Evolutionary conservation across 75 land plant species (phyloP).

Genomic region (Selaginella tamariscina): DNA sequence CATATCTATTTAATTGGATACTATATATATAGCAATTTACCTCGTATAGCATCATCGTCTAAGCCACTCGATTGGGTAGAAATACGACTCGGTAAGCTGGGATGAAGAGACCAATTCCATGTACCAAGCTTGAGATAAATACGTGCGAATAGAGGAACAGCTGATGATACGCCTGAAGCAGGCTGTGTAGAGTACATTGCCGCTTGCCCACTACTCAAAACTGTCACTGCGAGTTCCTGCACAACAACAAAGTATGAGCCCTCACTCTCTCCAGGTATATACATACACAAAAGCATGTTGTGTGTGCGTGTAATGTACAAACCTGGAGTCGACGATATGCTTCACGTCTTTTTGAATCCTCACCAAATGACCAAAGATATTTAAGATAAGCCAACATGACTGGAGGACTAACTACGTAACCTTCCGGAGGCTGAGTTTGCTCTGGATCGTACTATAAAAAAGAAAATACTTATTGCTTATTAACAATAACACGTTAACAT

Average conservation of each 20-base stretch:
- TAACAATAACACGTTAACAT: background rate
- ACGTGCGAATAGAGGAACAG: background rate
- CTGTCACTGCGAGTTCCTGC: slow-evolving; percentile 16
- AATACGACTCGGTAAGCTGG: background rate
- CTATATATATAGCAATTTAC: no score
- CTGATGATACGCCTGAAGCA: background rate
- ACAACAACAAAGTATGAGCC: slow-evolving; percentile 6
- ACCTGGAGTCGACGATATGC: slow-evolving; percentile 76
- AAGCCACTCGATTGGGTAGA: background rate
- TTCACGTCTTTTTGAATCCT: slow-evolving; percentile 57
- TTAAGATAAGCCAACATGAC: slow-evolving; percentile 83
- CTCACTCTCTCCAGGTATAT: no score
- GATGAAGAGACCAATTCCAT: background rate
- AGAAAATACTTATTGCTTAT: no score
- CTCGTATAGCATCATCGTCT: background rate
- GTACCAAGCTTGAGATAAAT: background rate
- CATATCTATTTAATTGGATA: no score
- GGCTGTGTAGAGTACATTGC: background rate
- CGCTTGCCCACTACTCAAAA: background rate
- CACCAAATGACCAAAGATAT: slow-evolving; percentile 87
- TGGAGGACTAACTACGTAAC: slow-evolving; percentile 43
- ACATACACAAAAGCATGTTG: no score
- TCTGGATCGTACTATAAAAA: slow-evolving; percentile 72
- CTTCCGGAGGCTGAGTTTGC: slow-evolving; percentile 19
- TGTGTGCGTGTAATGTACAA: slow-evolving; percentile 4